phyloP scores from a whole-genome alignment of 805 yeast genomes.

The Candida stauntonica region DNA sequence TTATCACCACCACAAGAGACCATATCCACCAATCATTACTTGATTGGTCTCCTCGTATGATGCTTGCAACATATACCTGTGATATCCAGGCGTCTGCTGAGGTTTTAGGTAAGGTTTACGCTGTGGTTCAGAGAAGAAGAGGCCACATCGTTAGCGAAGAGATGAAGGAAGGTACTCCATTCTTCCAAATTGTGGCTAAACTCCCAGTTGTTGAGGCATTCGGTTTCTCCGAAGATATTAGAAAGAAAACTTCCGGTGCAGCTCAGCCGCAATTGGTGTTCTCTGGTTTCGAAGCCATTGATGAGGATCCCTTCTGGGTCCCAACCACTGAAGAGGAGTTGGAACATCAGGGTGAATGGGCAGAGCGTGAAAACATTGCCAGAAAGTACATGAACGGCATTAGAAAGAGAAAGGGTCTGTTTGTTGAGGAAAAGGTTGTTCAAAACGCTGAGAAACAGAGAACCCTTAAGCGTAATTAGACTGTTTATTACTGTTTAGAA shows the following conservation, averaged over 20 bases:
- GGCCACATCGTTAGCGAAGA: constrained; percentile 88
- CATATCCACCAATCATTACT: constrained; percentile 65
- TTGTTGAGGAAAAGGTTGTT: constrained; percentile 85
- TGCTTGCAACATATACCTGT: constrained; percentile 90
- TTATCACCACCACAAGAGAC: constrained; percentile 70
- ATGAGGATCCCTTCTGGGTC: constrained; percentile 97
- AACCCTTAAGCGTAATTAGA: constrained; percentile 66
- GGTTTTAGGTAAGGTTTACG: constrained; percentile 91
- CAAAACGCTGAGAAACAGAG: constrained; percentile 93
- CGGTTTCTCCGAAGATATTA: constrained; percentile 92
- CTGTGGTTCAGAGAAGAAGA: constrained; percentile 83
- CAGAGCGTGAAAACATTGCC: constrained; percentile 90
- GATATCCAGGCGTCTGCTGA: constrained; percentile 95
- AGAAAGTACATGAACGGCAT: constrained; percentile 78
- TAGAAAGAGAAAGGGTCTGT: constrained; percentile 82
- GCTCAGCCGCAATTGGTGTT: constrained; percentile 95
- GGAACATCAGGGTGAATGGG: constrained; percentile 87
- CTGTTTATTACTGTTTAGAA: neutral
- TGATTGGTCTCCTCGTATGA: constrained; percentile 83
- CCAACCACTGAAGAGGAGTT: constrained; percentile 96
- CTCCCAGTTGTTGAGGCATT: constrained; percentile 95
- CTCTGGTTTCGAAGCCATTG: constrained; percentile 80
- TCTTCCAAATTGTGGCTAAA: constrained; percentile 78
- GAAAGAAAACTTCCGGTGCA: constrained; percentile 93
- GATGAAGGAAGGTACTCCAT: constrained; percentile 97